Evolutionary conservation across 169 alveolate genomes (phyloP).

Genomic region (Plasmodium inui): DNA sequence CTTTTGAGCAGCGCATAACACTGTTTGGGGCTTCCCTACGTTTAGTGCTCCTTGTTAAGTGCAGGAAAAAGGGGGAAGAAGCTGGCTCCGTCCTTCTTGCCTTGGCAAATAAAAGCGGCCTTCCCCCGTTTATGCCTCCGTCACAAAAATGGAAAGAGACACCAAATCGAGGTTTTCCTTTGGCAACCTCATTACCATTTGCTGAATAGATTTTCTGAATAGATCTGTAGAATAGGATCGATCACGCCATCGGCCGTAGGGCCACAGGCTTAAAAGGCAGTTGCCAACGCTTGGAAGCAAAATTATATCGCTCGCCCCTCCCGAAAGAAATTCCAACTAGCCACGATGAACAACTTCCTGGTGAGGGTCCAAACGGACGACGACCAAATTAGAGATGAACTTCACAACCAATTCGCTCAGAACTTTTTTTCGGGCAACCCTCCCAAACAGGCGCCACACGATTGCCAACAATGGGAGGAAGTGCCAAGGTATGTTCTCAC

Average conservation of each 20-base stretch:
- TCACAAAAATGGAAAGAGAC: not conserved
- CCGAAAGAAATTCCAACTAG: not conserved
- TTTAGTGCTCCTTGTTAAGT: not conserved
- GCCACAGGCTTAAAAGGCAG: not conserved
- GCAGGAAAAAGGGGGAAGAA: not conserved
- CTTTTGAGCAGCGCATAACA: not conserved
- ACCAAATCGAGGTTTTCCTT: not conserved
- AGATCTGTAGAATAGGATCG: not conserved
- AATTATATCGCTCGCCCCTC: not conserved
- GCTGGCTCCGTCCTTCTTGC: not conserved
- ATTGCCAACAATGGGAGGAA: not conserved
- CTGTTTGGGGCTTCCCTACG: not conserved
- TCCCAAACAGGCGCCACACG: not conserved
- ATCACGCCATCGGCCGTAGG: not conserved
- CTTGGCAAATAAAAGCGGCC: not conserved
- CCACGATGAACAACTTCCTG: constrained; percentile 30
- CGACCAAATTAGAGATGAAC: constrained; percentile 1
- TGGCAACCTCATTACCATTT: not conserved
- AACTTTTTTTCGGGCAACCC: not conserved
- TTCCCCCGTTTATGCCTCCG: not conserved
- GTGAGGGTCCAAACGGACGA: constrained; percentile 1
- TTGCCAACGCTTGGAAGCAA: not conserved
- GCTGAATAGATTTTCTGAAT: too few species aligned
- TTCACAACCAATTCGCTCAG: not conserved
- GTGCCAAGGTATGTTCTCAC: constrained; percentile 26